Evolutionary conservation across 2,329 filamentous ascomycete genomes (phyloP).

Genomic region (Penicillium crustosum): DNA sequence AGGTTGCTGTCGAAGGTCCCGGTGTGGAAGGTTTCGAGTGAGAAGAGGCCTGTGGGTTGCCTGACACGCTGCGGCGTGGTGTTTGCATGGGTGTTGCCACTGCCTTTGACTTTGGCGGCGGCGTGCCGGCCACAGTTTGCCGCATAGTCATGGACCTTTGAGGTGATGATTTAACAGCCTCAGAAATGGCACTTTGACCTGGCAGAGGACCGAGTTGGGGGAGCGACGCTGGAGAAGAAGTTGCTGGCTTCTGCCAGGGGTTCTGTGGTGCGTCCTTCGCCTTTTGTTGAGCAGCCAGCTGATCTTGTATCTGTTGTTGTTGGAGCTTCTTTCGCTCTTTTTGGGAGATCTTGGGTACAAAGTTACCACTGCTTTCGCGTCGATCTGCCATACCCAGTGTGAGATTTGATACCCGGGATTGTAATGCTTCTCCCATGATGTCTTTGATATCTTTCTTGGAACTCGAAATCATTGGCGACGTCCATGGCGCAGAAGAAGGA

Average conservation of each 20-base stretch:
- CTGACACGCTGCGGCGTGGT: constrained; percentile 42
- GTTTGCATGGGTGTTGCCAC: constrained; percentile 46
- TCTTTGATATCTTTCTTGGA: constrained; percentile 71
- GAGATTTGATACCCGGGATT: constrained; percentile 52
- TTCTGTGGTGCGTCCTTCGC: constrained; percentile 39
- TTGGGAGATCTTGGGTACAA: constrained; percentile 71
- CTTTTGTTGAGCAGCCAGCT: constrained; percentile 34
- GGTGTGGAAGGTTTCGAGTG: constrained; percentile 21
- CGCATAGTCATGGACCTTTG: constrained; percentile 58
- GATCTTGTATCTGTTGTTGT: constrained; percentile 60
- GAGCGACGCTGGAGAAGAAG: constrained; percentile 18
- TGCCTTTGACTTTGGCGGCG: constrained; percentile 28
- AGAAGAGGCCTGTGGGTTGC: constrained; percentile 15
- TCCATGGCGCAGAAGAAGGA: constrained; percentile 52
- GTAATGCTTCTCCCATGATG: constrained; percentile 67
- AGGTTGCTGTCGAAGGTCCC: constrained; percentile 32
- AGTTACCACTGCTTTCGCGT: constrained; percentile 41
- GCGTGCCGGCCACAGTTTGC: constrained; percentile 57
- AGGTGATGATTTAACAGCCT: constrained; percentile 28
- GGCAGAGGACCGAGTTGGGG: constrained; percentile 36
- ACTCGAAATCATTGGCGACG: constrained; percentile 53
- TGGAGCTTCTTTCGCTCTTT: constrained; percentile 87
- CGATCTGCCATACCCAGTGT: constrained; percentile 53
- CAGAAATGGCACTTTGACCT: constrained; percentile 30
- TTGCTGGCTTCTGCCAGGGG: constrained; percentile 64